Conservation (phyloP, 805 yeast species). For the Suhomyces xylopsoci region DNA sequence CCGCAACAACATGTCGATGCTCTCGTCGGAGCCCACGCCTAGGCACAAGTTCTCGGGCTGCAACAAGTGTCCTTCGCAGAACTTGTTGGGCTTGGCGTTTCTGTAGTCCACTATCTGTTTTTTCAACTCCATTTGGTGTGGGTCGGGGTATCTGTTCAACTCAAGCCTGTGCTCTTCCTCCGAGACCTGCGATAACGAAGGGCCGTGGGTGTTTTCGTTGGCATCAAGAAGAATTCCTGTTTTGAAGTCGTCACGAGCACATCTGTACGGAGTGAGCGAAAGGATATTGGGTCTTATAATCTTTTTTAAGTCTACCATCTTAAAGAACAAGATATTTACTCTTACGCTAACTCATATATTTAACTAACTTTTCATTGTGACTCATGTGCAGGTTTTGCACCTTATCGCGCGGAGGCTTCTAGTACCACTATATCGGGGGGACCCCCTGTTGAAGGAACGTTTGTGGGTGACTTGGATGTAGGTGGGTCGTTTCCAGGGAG, state of each 20-base stretch:
- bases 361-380: background rate
- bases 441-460: too few relatives aligned
- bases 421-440: background rate
- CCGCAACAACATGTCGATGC: conserved; percentile 84
- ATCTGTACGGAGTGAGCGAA: conserved; percentile 83
- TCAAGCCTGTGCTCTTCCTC: conserved; percentile 48
- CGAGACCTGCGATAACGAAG: conserved; percentile 53
- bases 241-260: conserved; percentile 94
- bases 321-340: too few relatives aligned
- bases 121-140: conserved; percentile 82
- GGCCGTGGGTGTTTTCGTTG: conserved; percentile 93
- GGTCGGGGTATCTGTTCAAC: conserved; percentile 93
- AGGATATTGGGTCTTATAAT: conserved; percentile 84
- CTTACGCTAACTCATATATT: too few relatives aligned
- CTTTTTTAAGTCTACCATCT: conserved; percentile 48
- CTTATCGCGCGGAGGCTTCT: background rate
- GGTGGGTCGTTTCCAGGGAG: background rate
- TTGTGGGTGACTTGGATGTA: too few relatives aligned
- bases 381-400: background rate
- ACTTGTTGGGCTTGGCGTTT: conserved; percentile 45
- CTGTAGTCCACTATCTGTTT: conserved; percentile 68
- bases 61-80: conserved; percentile 24
- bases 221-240: conserved; percentile 91
- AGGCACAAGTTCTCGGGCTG: conserved; percentile 72
- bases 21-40: conserved; percentile 97